Evolutionary conservation across 768 basidiomycete genomes (phyloP).

Genomic region (Suillus americanus): DNA sequence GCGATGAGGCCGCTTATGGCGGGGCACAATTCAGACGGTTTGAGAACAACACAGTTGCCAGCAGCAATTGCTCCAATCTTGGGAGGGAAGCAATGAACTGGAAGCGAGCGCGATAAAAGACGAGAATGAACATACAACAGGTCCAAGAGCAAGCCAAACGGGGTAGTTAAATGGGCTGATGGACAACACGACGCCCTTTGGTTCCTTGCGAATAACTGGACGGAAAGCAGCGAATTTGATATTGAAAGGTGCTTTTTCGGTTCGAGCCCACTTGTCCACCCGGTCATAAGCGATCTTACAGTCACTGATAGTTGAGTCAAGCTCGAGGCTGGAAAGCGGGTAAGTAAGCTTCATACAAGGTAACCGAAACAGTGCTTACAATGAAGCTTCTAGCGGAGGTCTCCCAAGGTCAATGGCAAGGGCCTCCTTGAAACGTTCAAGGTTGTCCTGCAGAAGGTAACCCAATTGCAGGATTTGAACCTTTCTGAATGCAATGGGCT

Average conservation of each 20-base stretch:
- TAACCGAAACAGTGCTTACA: constrained; percentile 38
- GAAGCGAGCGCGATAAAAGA: background rate
- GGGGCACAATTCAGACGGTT: constrained; percentile 73
- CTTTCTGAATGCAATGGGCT: constrained; percentile 66
- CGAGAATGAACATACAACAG: constrained; percentile 46
- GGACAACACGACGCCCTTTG: constrained; percentile 73
- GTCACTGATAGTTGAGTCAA: constrained; percentile 54
- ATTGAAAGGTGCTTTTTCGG: constrained; percentile 55
- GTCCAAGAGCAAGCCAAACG: constrained; percentile 54
- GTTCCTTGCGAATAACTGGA: constrained; percentile 68
- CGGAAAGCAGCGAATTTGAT: constrained; percentile 58
- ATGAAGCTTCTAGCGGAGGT: constrained; percentile 54
- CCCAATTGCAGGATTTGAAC: constrained; percentile 74
- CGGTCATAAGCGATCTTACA: constrained; percentile 53
- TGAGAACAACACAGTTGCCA: constrained; percentile 69
- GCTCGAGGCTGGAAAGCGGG: constrained; percentile 52
- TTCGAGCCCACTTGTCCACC: constrained; percentile 75
- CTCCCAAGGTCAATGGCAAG: constrained; percentile 64
- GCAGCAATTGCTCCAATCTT: constrained; percentile 73
- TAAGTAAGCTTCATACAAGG: background rate
- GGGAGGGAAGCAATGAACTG: constrained; percentile 18
- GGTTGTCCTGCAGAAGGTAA: constrained; percentile 75
- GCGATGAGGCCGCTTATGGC: constrained; percentile 56
- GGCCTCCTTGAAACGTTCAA: constrained; percentile 55
- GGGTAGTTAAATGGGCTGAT: constrained; percentile 81